A percentile compares a stretch with the other conserved stretches of the same genome.
Conservation (phyloP, 2,329 filamentous ascomycete genomes). For the Ophiosphaerella narmari region DNA sequence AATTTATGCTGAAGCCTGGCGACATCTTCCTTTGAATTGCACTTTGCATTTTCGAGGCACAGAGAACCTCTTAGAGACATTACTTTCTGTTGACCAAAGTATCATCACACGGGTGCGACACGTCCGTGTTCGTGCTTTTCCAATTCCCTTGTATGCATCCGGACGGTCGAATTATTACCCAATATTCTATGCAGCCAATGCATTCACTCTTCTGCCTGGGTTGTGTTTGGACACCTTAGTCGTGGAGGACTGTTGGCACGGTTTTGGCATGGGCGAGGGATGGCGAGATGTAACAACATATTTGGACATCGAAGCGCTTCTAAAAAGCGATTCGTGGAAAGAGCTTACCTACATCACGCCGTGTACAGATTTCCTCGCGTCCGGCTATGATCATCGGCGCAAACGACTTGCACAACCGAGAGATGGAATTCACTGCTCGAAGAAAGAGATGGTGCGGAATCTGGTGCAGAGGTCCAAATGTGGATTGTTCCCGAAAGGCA, state of each 20-base stretch:
- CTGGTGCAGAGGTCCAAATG: slow-evolving; percentile 40
- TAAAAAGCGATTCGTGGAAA: slow-evolving; percentile 41
- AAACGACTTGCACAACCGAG: slow-evolving; percentile 34
- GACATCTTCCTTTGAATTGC: slow-evolving; percentile 37
- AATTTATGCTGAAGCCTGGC: slow-evolving; percentile 38
- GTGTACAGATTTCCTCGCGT: slow-evolving; percentile 42
- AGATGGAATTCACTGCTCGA: slow-evolving; percentile 38
- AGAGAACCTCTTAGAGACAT: slow-evolving; percentile 38
- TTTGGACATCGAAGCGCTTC: slow-evolving; percentile 38
- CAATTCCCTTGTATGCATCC: slow-evolving; percentile 38
- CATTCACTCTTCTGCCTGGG: slow-evolving; percentile 37
- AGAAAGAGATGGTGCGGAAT: slow-evolving; percentile 34
- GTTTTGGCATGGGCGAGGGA: slow-evolving; percentile 37
- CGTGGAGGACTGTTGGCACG: slow-evolving; percentile 44
- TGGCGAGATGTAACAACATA: slow-evolving; percentile 44
- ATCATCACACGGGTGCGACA: slow-evolving; percentile 39
- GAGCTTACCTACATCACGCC: slow-evolving; percentile 39
- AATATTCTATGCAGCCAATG: slow-evolving; percentile 39
- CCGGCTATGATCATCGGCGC: slow-evolving; percentile 36
- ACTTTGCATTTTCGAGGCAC: slow-evolving; percentile 41
- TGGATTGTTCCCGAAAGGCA: slow-evolving; percentile 32
- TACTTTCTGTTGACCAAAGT: slow-evolving; percentile 36
- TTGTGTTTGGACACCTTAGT: slow-evolving; percentile 37
- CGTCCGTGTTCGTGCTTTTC: slow-evolving; percentile 37
- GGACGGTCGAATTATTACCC: slow-evolving; percentile 34